A percentile compares a stretch with the other conserved stretches of the same genome.
Conservation (phyloP, 192 early-diverging fungal species). For the Tieghemiomyces parasiticus region DNA sequence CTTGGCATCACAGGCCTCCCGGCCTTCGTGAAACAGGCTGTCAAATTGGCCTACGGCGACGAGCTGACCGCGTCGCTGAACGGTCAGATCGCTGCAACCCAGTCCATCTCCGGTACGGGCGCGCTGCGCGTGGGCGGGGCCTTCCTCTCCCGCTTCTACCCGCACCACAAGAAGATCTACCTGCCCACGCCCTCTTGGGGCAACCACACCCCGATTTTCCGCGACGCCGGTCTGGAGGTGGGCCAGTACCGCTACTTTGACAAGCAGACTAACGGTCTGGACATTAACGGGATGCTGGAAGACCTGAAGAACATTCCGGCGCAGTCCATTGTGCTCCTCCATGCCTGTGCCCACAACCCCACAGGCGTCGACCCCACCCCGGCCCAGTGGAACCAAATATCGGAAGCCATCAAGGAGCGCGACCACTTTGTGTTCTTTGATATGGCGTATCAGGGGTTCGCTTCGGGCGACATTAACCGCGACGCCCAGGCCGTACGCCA, state of each 20-base stretch:
- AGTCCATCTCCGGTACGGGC: slow-evolving; percentile 97
- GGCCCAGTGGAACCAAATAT: slow-evolving; percentile 85
- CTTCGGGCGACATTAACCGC: slow-evolving; percentile 71
- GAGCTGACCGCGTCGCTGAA: slow-evolving; percentile 49
- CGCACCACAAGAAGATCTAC: slow-evolving; percentile 72
- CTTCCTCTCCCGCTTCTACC: slow-evolving; percentile 69
- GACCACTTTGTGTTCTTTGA: slow-evolving; percentile 93
- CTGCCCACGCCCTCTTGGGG: slow-evolving; percentile 94
- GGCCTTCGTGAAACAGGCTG: slow-evolving; percentile 67
- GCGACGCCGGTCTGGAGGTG: slow-evolving; percentile 76
- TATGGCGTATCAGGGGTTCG: slow-evolving; percentile 99
- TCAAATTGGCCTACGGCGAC: slow-evolving; percentile 71
- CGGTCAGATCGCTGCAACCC: slow-evolving; percentile 64
- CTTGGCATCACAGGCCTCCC: slow-evolving; percentile 86
- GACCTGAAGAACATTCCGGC: slow-evolving; percentile 77
- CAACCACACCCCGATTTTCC: slow-evolving; percentile 92
- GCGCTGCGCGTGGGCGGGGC: slow-evolving; percentile 85
- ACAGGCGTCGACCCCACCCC: slow-evolving; percentile 94
- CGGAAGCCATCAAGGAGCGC: slow-evolving; percentile 55
- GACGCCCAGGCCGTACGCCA: slow-evolving; percentile 91
- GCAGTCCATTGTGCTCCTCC: slow-evolving; percentile 81
- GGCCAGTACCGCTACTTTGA: slow-evolving; percentile 91
- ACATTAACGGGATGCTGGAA: slow-evolving; percentile 81
- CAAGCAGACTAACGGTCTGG: slow-evolving; percentile 79
- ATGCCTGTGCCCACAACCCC: slow-evolving; percentile 99